These are phyloP conservation scores for Apophysomyces sp. DNA, from an alignment of 371 early-diverging fungal genomes.

Conservation along the genomic window DNA sequence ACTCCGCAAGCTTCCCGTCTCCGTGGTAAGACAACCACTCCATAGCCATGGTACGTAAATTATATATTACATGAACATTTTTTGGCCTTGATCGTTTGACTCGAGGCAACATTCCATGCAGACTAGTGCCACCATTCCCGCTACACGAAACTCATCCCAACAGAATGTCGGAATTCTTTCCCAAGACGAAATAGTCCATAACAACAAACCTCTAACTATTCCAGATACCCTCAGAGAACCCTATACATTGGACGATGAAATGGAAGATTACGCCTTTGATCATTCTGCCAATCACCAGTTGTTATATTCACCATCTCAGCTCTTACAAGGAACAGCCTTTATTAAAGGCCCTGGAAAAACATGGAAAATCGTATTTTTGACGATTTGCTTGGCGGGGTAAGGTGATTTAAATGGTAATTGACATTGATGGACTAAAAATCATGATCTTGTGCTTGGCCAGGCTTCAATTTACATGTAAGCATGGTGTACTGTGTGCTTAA, in stretches of 20 bases:
- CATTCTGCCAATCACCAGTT: slow-evolving; percentile 8
- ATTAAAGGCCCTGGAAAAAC: slow-evolving; percentile 41
- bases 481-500: not conserved
- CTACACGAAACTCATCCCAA: not conserved
- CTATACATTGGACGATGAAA: not conserved
- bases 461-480: slow-evolving; percentile 48
- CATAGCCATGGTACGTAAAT: not conserved
- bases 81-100: not conserved
- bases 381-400: slow-evolving; percentile 44
- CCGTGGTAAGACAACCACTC: not conserved
- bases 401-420: not conserved
- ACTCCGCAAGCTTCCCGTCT: not conserved
- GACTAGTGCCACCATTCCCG: not conserved
- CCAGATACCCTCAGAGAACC: not conserved
- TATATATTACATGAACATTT: not conserved
- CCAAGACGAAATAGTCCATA: not conserved
- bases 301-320: not conserved
- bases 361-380: slow-evolving; percentile 37
- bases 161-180: not conserved
- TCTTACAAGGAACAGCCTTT: slow-evolving; percentile 12
- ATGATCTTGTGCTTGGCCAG: slow-evolving; percentile 11
- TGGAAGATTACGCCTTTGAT: slow-evolving; percentile 11
- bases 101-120: not conserved
- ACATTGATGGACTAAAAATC: not conserved
- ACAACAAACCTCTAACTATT: not conserved